Evolutionary conservation across 352 stramenopile species (phyloP).

Genomic region (Salisapilia sapeloensis): DNA sequence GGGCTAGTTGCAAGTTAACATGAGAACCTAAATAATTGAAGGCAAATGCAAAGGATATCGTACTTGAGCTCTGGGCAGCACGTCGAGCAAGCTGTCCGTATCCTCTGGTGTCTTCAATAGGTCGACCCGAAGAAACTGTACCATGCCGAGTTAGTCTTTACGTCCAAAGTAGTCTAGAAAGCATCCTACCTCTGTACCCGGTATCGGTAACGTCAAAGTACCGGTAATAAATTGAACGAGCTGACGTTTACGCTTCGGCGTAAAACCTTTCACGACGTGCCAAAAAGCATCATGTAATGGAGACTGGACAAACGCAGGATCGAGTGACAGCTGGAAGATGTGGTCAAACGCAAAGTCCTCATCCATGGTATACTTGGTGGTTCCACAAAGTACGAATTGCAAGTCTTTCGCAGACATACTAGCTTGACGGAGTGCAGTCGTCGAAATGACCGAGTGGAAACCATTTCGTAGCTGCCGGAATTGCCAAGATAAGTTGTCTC

Average conservation of each 20-base stretch:
- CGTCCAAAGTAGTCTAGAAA: neutral
- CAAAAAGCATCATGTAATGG: conserved; percentile 29
- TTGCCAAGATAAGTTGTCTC: conserved; percentile 32
- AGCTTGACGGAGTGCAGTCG: conserved; percentile 3
- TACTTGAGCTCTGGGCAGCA: no score
- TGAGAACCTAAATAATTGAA: no score
- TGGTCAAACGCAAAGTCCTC: conserved; percentile 22
- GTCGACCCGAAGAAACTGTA: no score
- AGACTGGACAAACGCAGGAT: conserved; percentile 35
- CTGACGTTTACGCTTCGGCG: conserved; percentile 30
- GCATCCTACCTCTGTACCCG: conserved; percentile 45
- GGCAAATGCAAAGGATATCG: no score
- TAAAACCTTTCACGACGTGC: conserved; percentile 26
- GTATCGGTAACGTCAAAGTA: conserved; percentile 35
- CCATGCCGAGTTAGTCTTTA: no score
- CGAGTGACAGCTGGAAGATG: conserved; percentile 32
- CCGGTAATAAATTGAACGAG: conserved; percentile 65
- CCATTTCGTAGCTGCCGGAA: conserved; percentile 17
- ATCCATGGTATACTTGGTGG: neutral
- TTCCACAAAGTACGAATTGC: conserved; percentile 12
- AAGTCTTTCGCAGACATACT: conserved; percentile 11
- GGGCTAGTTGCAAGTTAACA: no score
- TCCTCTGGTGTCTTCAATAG: no score
- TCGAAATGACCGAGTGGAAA: conserved; percentile 20
- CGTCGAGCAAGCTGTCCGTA: no score